phyloP scores from a whole-genome alignment of 208 protist species.

The Leishmania lainsoni region DNA sequence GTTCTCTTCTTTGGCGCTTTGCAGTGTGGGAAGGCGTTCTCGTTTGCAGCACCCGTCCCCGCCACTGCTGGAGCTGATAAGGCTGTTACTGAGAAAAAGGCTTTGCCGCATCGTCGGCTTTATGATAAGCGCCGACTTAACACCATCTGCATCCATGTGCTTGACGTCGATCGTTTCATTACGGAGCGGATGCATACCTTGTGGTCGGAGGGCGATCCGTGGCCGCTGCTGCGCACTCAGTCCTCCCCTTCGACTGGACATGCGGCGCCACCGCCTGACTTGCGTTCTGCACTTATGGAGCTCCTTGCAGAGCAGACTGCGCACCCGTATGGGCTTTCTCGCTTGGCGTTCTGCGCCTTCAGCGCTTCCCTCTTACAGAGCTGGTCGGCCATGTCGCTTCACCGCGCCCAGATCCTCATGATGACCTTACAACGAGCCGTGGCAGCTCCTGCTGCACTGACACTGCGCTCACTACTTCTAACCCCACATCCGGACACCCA shows the following conservation, averaged over 20 bases:
- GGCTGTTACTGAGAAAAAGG: background rate
- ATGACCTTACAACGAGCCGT: conserved; percentile 15
- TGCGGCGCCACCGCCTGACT: background rate
- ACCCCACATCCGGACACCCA: background rate
- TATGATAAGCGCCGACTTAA: background rate
- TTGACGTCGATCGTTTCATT: conserved; percentile 44
- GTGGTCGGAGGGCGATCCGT: background rate
- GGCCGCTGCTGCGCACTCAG: background rate
- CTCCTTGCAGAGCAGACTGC: conserved; percentile 2
- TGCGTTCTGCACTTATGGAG: background rate
- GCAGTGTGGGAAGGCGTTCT: conserved; percentile 14
- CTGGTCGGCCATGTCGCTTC: background rate
- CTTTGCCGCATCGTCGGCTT: background rate
- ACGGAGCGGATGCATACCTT: conserved; percentile 13
- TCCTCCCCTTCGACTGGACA: background rate
- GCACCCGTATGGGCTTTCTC: conserved; percentile 17
- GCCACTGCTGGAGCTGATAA: background rate
- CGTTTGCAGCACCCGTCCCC: conserved; percentile 12
- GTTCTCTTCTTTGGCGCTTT: conserved; percentile 26
- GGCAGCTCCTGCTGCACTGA: conserved; percentile 13
- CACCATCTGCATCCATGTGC: background rate
- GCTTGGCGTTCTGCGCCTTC: conserved; percentile 2
- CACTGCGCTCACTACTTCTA: conserved; percentile 5
- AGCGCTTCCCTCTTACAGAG: background rate
- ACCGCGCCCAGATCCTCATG: background rate